These are phyloP conservation scores for Alternaria sp. DNA, from an alignment of 2,329 filamentous ascomycete species.

Conservation along the genomic window DNA sequence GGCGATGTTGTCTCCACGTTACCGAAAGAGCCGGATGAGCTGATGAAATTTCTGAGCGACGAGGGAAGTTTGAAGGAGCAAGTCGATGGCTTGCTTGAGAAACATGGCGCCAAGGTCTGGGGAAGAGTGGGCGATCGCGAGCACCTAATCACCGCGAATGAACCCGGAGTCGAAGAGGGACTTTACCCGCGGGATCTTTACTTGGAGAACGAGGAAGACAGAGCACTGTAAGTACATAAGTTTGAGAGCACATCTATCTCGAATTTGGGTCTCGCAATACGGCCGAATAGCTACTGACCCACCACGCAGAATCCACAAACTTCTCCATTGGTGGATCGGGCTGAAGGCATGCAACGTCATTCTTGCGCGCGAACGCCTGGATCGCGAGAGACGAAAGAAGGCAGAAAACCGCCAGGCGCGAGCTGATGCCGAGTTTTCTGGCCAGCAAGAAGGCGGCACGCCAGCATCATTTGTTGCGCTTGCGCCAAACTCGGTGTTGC, in stretches of 20 bases:
- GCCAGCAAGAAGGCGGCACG: slow-evolving; percentile 26
- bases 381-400: slow-evolving; percentile 44
- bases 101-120: slow-evolving; percentile 44
- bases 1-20: slow-evolving; percentile 38
- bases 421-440: slow-evolving; percentile 32
- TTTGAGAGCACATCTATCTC: not conserved
- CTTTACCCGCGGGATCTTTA: slow-evolving; percentile 42
- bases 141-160: slow-evolving; percentile 41
- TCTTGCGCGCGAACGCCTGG: slow-evolving; percentile 42
- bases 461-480: slow-evolving; percentile 39
- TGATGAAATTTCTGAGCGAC: slow-evolving; percentile 37
- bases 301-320: slow-evolving; percentile 35
- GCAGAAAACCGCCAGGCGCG: slow-evolving; percentile 39
- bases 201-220: slow-evolving; percentile 42
- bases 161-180: slow-evolving; percentile 39
- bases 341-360: slow-evolving; percentile 47
- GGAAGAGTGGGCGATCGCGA: slow-evolving; percentile 38
- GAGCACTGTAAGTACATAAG: slow-evolving; percentile 31
- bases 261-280: not conserved
- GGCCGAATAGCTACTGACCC: slow-evolving; percentile 14
- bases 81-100: slow-evolving; percentile 37
- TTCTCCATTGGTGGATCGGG: slow-evolving; percentile 47
- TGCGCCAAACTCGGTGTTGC: slow-evolving; percentile 34
- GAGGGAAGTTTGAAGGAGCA: slow-evolving; percentile 37
- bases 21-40: slow-evolving; percentile 43